Evolutionary conservation across 179 eudicot species (phyloP), one percentile per base, ranked within the genome.

Genomic region (Silene vulgaris): DNA sequence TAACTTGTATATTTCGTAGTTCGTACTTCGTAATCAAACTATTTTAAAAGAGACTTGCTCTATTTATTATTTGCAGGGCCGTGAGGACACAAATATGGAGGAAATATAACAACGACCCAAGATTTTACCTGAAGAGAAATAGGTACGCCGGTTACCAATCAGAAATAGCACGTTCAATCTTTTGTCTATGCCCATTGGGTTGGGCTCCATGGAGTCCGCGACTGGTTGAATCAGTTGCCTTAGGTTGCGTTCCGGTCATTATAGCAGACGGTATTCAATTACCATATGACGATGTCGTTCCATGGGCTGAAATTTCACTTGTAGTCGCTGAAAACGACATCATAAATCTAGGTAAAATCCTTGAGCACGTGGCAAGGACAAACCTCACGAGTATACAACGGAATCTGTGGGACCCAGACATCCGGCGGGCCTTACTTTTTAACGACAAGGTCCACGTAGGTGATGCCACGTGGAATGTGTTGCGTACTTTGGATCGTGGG

Each of bases 181-280:
- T 91, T 37, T 93, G 98, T 37, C 73, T 93, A 17, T 93, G 98
- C 78, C 98, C 98, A 3, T 66, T 89, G 1, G 98, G 98, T 43
- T 93, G 98, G 98, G 98, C 98, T 35, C 98, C 97, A n/a, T 93
- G 98, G 98, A 93, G 98, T 30, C 98, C 98, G 1, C 80, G 98
- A 21, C 78, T 93, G 1, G 98, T 91, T 0, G 98, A 91, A 54
- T 84, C 98, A 0, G 95, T 93, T 7, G 97, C 81, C 0, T 72
- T 93, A 1, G 98, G 98, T 0, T 93, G 98, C 65, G 82, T 93
- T 0, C 98, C 98, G 35, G 97, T 93, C 0, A 85, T 93, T 19
- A 88, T 93, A 52, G 97, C 98, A 1, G 98, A 93, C 50, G 90
- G 85, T 21, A 93, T 91, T 61, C 80, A 69, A 76, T 71, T 93